These are phyloP conservation scores for Blastomyces silverae DNA, from an alignment of 2,329 filamentous ascomycete species.

Conservation along the genomic window DNA sequence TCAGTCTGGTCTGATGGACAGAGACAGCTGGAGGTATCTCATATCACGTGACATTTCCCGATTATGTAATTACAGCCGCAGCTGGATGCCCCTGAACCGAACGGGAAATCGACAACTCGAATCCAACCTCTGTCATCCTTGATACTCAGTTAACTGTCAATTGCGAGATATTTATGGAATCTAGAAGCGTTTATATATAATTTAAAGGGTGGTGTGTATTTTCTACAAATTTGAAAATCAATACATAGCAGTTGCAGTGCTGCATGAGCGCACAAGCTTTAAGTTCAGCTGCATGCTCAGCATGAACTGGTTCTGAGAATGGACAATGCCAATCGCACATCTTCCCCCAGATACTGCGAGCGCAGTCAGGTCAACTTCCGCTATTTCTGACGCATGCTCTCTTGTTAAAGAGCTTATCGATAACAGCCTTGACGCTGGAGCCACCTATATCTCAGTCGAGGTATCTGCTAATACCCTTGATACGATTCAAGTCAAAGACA, in stretches of 20 bases:
- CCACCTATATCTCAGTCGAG: constrained; percentile 53
- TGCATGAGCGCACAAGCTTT: background rate
- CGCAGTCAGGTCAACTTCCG: constrained; percentile 52
- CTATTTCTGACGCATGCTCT: constrained; percentile 51
- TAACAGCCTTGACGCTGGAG: constrained; percentile 59
- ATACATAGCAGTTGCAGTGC: background rate
- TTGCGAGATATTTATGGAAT: background rate
- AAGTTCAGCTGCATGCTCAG: background rate
- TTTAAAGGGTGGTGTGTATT: background rate
- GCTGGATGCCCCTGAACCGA: background rate
- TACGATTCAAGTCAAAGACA: constrained; percentile 57
- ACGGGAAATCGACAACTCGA: constrained; percentile 4
- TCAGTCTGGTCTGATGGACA: too few species aligned
- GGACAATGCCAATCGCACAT: constrained; percentile 41
- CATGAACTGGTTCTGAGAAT: background rate
- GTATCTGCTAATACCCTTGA: constrained; percentile 55
- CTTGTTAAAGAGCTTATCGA: constrained; percentile 61
- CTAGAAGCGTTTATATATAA: background rate
- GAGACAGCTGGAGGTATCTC: background rate
- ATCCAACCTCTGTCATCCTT: constrained; percentile 1
- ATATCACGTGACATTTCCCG: background rate
- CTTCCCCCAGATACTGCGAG: constrained; percentile 41
- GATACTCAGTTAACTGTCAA: background rate
- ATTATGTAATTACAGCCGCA: background rate
- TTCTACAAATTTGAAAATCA: background rate